These are phyloP conservation scores for Thalia dealbata DNA, from an alignment of 176 grass and related monocot genomes.

Conservation along the genomic window DNA sequence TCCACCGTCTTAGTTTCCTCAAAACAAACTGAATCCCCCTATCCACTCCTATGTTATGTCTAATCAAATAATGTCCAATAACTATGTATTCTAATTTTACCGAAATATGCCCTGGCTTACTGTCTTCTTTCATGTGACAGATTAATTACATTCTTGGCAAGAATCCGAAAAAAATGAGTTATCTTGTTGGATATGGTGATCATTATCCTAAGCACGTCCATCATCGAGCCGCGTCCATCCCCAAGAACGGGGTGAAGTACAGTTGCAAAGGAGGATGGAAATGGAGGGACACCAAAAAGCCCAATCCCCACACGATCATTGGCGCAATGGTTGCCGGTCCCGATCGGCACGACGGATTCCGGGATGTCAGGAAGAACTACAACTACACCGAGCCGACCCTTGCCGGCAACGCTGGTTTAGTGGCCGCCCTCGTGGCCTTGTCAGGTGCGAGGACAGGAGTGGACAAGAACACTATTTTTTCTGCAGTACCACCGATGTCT, in stretches of 20 bases:
- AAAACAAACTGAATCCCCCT: too few species aligned
- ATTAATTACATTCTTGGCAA: constrained; percentile 11
- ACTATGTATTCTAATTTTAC: too few species aligned
- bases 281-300: constrained; percentile 15
- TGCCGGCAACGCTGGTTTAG: constrained; percentile 11
- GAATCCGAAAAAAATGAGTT: constrained; percentile 11
- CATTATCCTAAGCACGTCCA: constrained; percentile 6
- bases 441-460: constrained; percentile 5
- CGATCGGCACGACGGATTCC: constrained; percentile 7
- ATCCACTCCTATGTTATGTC: too few species aligned
- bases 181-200: constrained; percentile 9
- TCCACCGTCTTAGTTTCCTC: too few species aligned
- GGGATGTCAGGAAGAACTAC: constrained; percentile 4
- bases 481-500: constrained; percentile 10
- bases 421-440: constrained; percentile 4
- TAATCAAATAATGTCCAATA: too few species aligned
- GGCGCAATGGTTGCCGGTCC: constrained; percentile 13
- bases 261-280: constrained; percentile 18
- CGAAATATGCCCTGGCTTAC: too few species aligned
- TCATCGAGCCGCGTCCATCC: constrained; percentile 4
- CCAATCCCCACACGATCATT: not conserved
- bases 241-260: constrained; percentile 11
- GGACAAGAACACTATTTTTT: constrained; percentile 15
- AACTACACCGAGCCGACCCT: constrained; percentile 12
- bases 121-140: not conserved